Evolutionary conservation across 2,329 filamentous ascomycete species (phyloP), one percentile per base, ranked within the genome.

Genomic region (Ophiostoma australiae): DNA sequence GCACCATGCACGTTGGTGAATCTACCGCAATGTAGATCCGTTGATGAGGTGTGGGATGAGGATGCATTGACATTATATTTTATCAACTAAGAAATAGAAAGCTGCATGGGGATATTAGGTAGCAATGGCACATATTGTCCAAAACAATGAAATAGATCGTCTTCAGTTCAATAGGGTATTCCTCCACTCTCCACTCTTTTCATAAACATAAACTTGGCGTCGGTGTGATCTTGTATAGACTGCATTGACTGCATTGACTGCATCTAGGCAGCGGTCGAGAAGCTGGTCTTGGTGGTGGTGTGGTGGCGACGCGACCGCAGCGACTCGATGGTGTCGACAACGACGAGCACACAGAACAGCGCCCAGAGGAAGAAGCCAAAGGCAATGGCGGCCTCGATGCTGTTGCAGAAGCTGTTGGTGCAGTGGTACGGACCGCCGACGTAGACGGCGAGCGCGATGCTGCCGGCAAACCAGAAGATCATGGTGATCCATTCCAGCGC

Each of bases 381-480:
- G 0, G 86, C 90, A 10, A 87, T 83, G 1, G 86, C 87, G 4
- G 89, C 89, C 80, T 91, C 87, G 10, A 85, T 80, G 13, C 85
- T 81, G 65, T 83, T 82, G 79, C 91, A 94, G 20, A 82, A 83
- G 23, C 79, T 81, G 61, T 83, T 82, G 68, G 80, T 81, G 77
- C 87, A 89, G 71, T 85, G 81, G 10, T 78, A 80, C 0, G 86
- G 81, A 20, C 86, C 83, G 70, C 86, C 86, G 71, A 93, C 80
- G 70, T 84, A 83, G 27, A 88, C 89, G 0, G 90, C 92, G 13
- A 94, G 80, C 0, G 92, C 92, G 74, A 96, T 89, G 76, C 93
- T 91, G 7, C 92, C 93, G 0, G 90, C 89, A 77, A 97, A 95
- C 93, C 93, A 97, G 83, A 96, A 96, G 71, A 96, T 84, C 81